Evolutionary conservation across 306 rosid species (phyloP).

Genomic region (Erythrophleum fordii): DNA sequence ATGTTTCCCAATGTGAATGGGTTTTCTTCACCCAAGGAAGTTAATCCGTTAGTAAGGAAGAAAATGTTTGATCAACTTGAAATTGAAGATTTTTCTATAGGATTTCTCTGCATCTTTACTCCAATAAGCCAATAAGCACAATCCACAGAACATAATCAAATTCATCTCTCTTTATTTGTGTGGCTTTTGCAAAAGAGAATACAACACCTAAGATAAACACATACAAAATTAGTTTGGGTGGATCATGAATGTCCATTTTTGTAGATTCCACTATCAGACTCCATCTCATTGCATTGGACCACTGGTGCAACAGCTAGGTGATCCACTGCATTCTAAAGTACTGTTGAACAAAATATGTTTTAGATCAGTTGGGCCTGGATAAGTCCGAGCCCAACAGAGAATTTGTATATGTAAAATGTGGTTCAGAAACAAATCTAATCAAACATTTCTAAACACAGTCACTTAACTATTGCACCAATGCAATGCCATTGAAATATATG

Average conservation of each 20-base stretch:
- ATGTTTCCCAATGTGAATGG: no score
- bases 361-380: neutral
- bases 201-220: neutral
- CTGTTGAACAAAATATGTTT: neutral
- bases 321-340: neutral
- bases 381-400: neutral
- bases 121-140: no score
- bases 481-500: neutral
- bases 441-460: neutral
- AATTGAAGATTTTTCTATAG: neutral
- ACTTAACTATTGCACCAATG: neutral
- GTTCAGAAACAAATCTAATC: neutral
- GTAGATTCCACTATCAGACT: neutral
- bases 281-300: neutral
- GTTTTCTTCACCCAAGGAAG: no score
- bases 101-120: neutral
- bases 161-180: neutral
- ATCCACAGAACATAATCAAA: neutral
- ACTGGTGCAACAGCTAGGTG: no score
- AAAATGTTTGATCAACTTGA: neutral
- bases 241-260: neutral
- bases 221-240: neutral
- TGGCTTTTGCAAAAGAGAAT: neutral
- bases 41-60: no score
- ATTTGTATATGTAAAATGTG: neutral